Evolutionary conservation across 2,329 filamentous ascomycete species (phyloP).

Genomic region (Beauveria brongniartii): DNA sequence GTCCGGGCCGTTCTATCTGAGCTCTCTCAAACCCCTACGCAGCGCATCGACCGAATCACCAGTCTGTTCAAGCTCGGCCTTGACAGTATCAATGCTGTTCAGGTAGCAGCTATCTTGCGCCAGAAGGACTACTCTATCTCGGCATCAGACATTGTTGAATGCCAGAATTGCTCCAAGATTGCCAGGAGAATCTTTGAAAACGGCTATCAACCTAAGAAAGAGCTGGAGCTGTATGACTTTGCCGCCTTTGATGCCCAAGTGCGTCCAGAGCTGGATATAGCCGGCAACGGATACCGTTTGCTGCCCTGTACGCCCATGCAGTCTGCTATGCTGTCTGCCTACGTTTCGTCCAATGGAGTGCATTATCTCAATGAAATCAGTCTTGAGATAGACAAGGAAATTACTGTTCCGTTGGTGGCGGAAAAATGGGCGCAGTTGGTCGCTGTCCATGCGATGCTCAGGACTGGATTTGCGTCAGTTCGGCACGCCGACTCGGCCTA

Average conservation of each 20-base stretch:
- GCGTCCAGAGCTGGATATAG: constrained; percentile 20
- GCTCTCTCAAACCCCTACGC: constrained; percentile 44
- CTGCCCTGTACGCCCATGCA: constrained; percentile 76
- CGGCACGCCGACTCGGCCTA: constrained; percentile 56
- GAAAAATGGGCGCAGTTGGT: constrained; percentile 52
- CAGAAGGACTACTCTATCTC: constrained; percentile 49
- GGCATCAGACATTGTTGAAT: constrained; percentile 67
- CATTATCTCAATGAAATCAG: constrained; percentile 70
- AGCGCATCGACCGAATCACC: constrained; percentile 48
- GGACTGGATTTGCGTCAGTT: constrained; percentile 62
- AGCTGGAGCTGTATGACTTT: constrained; percentile 28
- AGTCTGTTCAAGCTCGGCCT: constrained; percentile 84
- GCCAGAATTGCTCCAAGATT: constrained; percentile 37
- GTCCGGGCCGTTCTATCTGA: constrained; percentile 50
- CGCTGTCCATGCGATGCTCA: constrained; percentile 59
- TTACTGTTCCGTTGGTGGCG: constrained; percentile 35
- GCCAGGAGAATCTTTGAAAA: constrained; percentile 17
- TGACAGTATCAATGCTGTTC: constrained; percentile 81
- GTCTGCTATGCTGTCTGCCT: constrained; percentile 70
- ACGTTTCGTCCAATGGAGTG: constrained; percentile 54
- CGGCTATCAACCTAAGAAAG: background rate
- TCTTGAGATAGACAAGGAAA: constrained; percentile 36
- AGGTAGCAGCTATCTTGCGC: constrained; percentile 63
- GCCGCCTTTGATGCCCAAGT: constrained; percentile 29
- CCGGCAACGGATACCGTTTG: constrained; percentile 36